Evolutionary conservation across 768 basidiomycete genomes (phyloP), one percentile per base, ranked within the genome.

Genomic region (Lentinula guzmanii): DNA sequence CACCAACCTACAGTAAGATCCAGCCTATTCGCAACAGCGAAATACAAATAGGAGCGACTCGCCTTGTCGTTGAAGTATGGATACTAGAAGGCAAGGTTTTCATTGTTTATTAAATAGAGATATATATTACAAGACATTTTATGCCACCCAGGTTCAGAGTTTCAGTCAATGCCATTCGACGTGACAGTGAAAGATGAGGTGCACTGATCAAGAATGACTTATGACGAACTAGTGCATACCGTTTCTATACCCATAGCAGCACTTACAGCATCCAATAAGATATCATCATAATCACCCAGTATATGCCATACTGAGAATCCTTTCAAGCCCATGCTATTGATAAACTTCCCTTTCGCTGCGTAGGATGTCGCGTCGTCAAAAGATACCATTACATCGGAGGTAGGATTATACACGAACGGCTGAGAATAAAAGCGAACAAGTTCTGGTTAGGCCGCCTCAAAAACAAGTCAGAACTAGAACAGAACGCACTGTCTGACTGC

Each of bases 251-350:
- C 58, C 58, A 80, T 74, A 0, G 76, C 74, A 43, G 71, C 64
- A 53, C 73, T 74, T 57, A 90, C 86, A 4, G 86, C 70, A 61
- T 81, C 75, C 1, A 89, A 67, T 24, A 90, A 78, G 35, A 85
- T 80, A 66, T 86, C 75, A 2, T 81, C 51, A n/a, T 69, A 78
- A 69, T 90, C 89, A 6, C 86, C 86, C 4, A 78, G 80, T 45
- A 82, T 76, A 65, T 89, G 79, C 87, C 87, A 90, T 71, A 89
- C 81, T 1, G 84, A 72, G 68, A 88, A 89, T 1, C 89, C 90
- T 53, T 72, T 76, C 3, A 91, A 73, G 2, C 77, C 77, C 1
- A 72, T 70, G 13, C 74, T 65, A 60, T 79, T 76, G 70, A 90
- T 88, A 68, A 80, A 90, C 1, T 72, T 59, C 5, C 88, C 88